phyloP scores from a whole-genome alignment of 495 filamentous ascomycete genomes.

The Aspergillus leporis region DNA sequence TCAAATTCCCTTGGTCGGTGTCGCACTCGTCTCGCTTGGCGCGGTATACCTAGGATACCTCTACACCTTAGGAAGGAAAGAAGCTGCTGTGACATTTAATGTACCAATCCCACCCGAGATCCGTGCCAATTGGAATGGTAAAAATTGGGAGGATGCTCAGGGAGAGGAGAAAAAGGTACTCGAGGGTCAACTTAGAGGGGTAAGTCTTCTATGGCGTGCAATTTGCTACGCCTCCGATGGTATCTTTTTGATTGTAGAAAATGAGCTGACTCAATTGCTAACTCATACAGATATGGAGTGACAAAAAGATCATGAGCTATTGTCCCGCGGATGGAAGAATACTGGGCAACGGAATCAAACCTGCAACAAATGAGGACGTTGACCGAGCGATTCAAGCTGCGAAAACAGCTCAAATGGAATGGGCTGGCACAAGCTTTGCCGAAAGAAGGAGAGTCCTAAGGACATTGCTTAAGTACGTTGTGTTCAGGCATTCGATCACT shows the following conservation, averaged over 20 bases:
- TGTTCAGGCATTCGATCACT: not conserved
- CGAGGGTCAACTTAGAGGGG: conserved; percentile 43
- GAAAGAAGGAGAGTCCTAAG: conserved; percentile 78
- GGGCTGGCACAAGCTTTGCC: conserved; percentile 76
- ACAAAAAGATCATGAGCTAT: conserved; percentile 62
- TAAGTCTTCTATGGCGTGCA: conserved; percentile 23
- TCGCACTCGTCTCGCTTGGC: conserved; percentile 36
- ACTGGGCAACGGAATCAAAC: conserved; percentile 73
- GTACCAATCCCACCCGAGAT: conserved; percentile 61
- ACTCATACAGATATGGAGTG: conserved; percentile 40
- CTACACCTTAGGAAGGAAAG: conserved; percentile 35
- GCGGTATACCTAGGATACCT: conserved; percentile 40
- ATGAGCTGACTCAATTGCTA: conserved; percentile 6
- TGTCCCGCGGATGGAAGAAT: conserved; percentile 84
- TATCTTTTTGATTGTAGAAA: not conserved
- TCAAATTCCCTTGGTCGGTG: conserved; percentile 25
- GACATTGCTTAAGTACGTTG: conserved; percentile 70
- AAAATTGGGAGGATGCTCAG: conserved; percentile 58
- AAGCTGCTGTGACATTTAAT: conserved; percentile 56
- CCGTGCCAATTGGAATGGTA: conserved; percentile 52
- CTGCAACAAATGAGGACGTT: conserved; percentile 74
- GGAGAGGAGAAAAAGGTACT: conserved; percentile 46
- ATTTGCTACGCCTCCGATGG: not conserved
- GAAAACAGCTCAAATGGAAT: conserved; percentile 71
- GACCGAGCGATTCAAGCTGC: conserved; percentile 77